Base-by-base conservation (phyloP, 1,284 basidiomycete species). In the Moniliella sp. region DNA sequence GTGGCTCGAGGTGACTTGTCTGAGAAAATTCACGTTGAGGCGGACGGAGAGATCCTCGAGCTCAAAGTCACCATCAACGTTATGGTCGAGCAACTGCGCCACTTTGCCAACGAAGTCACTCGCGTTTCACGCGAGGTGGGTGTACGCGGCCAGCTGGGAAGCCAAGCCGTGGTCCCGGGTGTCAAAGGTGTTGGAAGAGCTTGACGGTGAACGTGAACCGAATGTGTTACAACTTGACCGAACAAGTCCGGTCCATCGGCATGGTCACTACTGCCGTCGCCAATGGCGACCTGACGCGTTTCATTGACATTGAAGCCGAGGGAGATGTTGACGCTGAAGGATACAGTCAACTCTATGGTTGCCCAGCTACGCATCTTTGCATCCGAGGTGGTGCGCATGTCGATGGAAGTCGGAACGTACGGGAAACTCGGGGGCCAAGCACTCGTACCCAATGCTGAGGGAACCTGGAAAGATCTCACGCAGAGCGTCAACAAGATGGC, bases 1-100 rank as follows among this genome's bases (percentile, higher is more conserved):
- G 86, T 99, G 54, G 86, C 91, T 0, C 67, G 77, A 39, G 91
- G 91, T 30, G 91, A 99, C 64, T 66, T 97, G 43, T 79, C 76
- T 19, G 81, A 88, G 57, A 84, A 91, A 57, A 94, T 97, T 48
- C 82, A 88, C 35, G 86, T 99, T 48, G 79, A 91, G 53, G 88
- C 88, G n/a, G 74, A 77, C 27, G 88, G 91, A 25, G 91, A 97
- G 63, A 93, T 97, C 34, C 67, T 93, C 33, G 88, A 94, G 62
- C 67, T 97, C 56, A 94, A 94, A 66, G 83, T 86, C 41, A 97
- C 84, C 21, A 84, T 99, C n/a, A 97, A 97, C 58, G 78, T 78
- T 62, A 94, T 93, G 91, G 83, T 67, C 28, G 75, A 84, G 43
- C 68, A 79, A 52, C 68, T 94, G 23, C 72, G 86, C 72, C 78